Conservation (phyloP, 2,329 filamentous ascomycete species). For the Metarhizium guizhouense region DNA sequence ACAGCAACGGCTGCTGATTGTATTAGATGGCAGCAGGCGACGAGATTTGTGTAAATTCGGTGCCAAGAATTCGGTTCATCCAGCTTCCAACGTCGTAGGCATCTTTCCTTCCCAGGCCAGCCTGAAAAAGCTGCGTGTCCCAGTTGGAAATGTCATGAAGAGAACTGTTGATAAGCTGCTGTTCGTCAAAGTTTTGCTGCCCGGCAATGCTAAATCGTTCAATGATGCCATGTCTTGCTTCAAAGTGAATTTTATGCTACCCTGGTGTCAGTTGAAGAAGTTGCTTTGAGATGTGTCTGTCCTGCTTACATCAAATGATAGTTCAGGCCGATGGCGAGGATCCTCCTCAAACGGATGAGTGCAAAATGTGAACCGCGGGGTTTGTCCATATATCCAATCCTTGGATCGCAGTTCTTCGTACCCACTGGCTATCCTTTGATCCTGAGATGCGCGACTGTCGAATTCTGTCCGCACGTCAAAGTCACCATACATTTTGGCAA, state of each 20-base stretch:
- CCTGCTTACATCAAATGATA: slow-evolving; percentile 36
- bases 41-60: slow-evolving; percentile 14
- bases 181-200: background rate
- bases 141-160: slow-evolving; percentile 19
- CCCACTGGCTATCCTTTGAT: slow-evolving; percentile 37
- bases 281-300: too few relatives aligned
- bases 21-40: slow-evolving; percentile 2
- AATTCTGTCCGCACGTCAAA: slow-evolving; percentile 30
- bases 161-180: background rate
- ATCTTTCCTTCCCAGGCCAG: slow-evolving; percentile 15
- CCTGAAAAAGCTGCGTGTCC: slow-evolving; percentile 13
- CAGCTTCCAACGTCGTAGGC: slow-evolving; percentile 18
- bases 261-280: background rate
- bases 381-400: slow-evolving; percentile 78
- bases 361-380: slow-evolving; percentile 70
- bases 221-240: slow-evolving; percentile 27
- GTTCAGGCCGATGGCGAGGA: slow-evolving; percentile 41
- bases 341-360: slow-evolving; percentile 51
- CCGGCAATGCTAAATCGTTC: slow-evolving; percentile 22
- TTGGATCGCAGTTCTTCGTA: slow-evolving; percentile 37
- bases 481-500: slow-evolving; percentile 55
- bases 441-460: slow-evolving; percentile 38
- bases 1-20: background rate
- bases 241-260: slow-evolving; percentile 25
- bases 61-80: slow-evolving; percentile 23